phyloP scores from a whole-genome alignment of 2,329 filamentous ascomycete species.

The Talaromyces sp. region DNA sequence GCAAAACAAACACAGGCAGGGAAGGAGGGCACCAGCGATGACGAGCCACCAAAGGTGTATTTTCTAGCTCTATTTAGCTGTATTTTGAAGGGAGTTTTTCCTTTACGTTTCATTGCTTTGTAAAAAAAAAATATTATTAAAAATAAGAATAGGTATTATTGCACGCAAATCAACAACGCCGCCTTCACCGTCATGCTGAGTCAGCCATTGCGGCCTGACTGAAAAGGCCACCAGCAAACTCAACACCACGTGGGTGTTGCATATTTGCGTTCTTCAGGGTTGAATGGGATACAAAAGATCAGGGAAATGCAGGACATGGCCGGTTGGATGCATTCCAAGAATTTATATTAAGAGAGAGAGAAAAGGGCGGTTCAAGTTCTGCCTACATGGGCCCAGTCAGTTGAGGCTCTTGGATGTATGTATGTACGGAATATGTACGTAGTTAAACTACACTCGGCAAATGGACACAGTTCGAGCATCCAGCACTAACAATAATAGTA shows the following conservation, averaged over 20 bases:
- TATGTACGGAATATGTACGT: neutral
- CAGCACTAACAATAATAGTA: too few species aligned
- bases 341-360: too few species aligned
- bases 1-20: neutral
- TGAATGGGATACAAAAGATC: neutral
- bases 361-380: too few species aligned
- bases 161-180: neutral
- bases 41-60: neutral
- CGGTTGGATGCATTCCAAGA: too few species aligned
- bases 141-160: neutral
- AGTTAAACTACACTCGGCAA: neutral
- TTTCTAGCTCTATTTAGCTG: neutral
- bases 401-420: neutral
- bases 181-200: conserved; percentile 10
- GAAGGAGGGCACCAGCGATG: neutral
- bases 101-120: neutral
- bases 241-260: neutral
- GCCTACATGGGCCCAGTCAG: neutral
- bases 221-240: neutral
- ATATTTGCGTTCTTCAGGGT: too few species aligned
- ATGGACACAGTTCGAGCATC: too few species aligned
- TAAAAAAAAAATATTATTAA: neutral
- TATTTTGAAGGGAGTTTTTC: neutral
- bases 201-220: conserved; percentile 3
- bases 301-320: neutral